These are phyloP conservation scores for Tetrapyrgos nigripes DNA, from an alignment of 1,284 basidiomycete genomes.

Conservation along the genomic window DNA sequence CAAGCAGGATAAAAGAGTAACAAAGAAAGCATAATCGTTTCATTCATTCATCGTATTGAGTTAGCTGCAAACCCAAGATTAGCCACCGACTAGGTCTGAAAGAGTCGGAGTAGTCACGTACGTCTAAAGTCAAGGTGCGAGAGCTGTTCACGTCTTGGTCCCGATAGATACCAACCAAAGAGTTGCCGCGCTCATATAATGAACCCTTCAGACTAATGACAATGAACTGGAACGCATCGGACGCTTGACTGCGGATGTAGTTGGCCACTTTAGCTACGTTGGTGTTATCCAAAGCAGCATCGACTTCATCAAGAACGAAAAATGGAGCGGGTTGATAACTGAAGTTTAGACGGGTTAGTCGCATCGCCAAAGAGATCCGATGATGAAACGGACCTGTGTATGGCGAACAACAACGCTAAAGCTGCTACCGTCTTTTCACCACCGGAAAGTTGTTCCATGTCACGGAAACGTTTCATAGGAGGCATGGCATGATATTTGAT, in stretches of 20 bases:
- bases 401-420: conserved; percentile 93
- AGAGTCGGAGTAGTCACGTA: conserved; percentile 49
- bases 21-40: neutral
- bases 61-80: conserved; percentile 32
- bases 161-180: conserved; percentile 92
- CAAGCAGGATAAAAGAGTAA: neutral
- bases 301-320: conserved; percentile 98
- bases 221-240: conserved; percentile 90
- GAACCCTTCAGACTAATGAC: conserved; percentile 96
- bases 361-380: neutral
- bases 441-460: conserved; percentile 98
- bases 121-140: conserved; percentile 87
- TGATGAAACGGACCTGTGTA: conserved; percentile 76
- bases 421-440: conserved; percentile 99
- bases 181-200: conserved; percentile 90
- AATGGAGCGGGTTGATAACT: conserved; percentile 98
- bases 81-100: neutral
- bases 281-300: conserved; percentile 95
- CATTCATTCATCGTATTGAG: conserved; percentile 45
- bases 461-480: conserved; percentile 98
- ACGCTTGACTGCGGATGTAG: conserved; percentile 86
- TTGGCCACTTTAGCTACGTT: conserved; percentile 94
- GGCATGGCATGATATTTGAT: conserved; percentile 99
- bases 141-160: conserved; percentile 95
- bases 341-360: conserved; percentile 19